Base-by-base conservation (phyloP, 257 asterid genomes). In the Orobanche coerulescens region DNA sequence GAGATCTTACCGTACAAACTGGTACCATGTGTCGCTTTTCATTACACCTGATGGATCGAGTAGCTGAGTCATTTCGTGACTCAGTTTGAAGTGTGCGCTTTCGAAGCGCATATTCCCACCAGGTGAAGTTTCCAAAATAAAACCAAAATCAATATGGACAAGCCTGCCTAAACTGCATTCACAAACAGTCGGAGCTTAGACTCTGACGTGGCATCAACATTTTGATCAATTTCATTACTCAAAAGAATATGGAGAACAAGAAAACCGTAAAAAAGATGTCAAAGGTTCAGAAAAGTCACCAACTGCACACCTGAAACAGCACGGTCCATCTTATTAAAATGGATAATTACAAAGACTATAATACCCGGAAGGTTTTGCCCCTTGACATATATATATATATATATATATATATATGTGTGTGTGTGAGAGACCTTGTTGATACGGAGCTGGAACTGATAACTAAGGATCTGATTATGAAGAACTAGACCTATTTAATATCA, bases 101-200 rank as follows among this genome's bases (percentile, higher is more conserved):
- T 93, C 97, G 30, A 89, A 93, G 54, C 97, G 85, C 99, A 93
- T 89, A 68, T 93, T 93, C 40, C 84, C 85, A 58, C 99, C 99
- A 23, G 99, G 99, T n/a, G 99, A 93, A 66, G 85, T 93, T 81
- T 93, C 99, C 75, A 93, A 72, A 61, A 93, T 93, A 66, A 93
- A 93, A 75, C 99, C 99, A 71, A 93, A 93, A 81, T 93, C 99
- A 64, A 93, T 93, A 68, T 93, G 99, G 61, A 93, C 99, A 69
- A 93, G 99, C 82, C 99, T 85, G 25, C 99, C 99, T 59, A 59
- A 77, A 48, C 99, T 93, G 94, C 78, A 78, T 58, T 63, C 46
- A 53, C 52, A 47, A 54, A 58, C 13, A 68, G 72, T 12, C 13
- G 53, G 56, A 61, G 54, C 37, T 66, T 54, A 66, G 53, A 64